Evolutionary conservation across 352 stramenopile genomes (phyloP), one percentile per base, ranked within the genome.

Genomic region (Phytophthora sp.): DNA sequence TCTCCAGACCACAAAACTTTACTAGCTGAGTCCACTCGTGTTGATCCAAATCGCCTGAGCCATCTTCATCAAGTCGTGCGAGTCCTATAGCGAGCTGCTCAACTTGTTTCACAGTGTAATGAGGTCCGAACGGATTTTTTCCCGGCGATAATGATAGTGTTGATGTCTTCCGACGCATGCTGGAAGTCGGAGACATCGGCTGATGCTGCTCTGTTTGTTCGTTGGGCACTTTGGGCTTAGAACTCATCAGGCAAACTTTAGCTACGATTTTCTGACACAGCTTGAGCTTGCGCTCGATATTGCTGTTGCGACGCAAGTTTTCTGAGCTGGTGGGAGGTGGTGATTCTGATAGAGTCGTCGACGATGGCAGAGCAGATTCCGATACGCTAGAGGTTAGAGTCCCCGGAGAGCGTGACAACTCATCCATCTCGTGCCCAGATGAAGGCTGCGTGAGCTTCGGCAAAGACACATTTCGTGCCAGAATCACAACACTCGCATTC

Each of bases 261-360:
- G 56, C 54, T 7, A 66, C 61, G 32, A 84, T 73, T 12, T 68
- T 71, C 42, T 84, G 74, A 59, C 79, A 88, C 7, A 90, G 23
- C 42, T 76, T 77, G 34, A 90, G 67, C 39, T 88, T 90, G 20
- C 81, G 78, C 24, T 75, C 63, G 43, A 90, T 87, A 43, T 88
- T 90, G 39, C 43, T 63, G n/a, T 28, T 54, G 30, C 67, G 52
- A 46, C 53, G 66, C 34, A 48, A 11, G 11, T 58, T 49, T 20
- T 71, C 60, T 13, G 46, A 63, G 28, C 42, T 65, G 18, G 28
- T 12, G 2, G 35, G 18, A 26, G 46, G 9, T 41, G 26, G 23
- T 9, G 17, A 31, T 23, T 52, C 35, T 24, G n/a, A 3, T 26
- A 26, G 18, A 11, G 11, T 34, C 9, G 39, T 43, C 26, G 51